These are phyloP conservation scores for Entonaema liquescens DNA, from an alignment of 495 filamentous ascomycete genomes.

Conservation along the genomic window DNA sequence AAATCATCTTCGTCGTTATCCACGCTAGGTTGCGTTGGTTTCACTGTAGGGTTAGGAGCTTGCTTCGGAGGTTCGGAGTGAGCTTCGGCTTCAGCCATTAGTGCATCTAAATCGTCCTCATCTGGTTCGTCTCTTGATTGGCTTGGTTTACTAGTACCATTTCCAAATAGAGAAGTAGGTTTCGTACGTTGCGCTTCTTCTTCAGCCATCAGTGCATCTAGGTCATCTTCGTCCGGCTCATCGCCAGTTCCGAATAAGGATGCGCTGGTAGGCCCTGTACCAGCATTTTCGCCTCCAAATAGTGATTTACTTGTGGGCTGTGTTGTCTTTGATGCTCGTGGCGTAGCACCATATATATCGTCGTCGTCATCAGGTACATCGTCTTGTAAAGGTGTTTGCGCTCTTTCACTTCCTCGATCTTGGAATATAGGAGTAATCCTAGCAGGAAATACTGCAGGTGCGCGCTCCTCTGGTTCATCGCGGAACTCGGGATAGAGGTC, in stretches of 20 bases:
- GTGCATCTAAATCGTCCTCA: slow-evolving; percentile 62
- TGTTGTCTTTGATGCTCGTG: slow-evolving; percentile 26
- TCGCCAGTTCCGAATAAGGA: slow-evolving; percentile 44
- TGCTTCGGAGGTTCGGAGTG: slow-evolving; percentile 21
- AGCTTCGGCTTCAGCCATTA: slow-evolving; percentile 60
- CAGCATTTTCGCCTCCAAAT: slow-evolving; percentile 20
- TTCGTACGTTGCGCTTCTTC: slow-evolving; percentile 47
- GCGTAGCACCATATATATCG: slow-evolving; percentile 56
- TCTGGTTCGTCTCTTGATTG: slow-evolving; percentile 43
- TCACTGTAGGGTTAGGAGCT: slow-evolving; percentile 12
- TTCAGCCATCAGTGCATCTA: slow-evolving; percentile 62
- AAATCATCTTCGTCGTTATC: slow-evolving; percentile 53
- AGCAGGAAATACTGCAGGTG: slow-evolving; percentile 46
- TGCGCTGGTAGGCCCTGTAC: neutral
- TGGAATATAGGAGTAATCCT: slow-evolving; percentile 62
- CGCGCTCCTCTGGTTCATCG: slow-evolving; percentile 44
- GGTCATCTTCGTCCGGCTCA: slow-evolving; percentile 57
- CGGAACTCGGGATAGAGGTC: slow-evolving; percentile 37
- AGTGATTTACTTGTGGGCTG: slow-evolving; percentile 20
- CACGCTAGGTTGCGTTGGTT: slow-evolving; percentile 6
- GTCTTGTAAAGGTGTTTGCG: slow-evolving; percentile 46
- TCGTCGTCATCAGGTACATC: slow-evolving; percentile 50
- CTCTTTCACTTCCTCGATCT: slow-evolving; percentile 30
- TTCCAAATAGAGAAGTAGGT: slow-evolving; percentile 49
- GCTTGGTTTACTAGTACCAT: neutral